Conservation (phyloP, 768 basidiomycete genomes). For the Termitomyces sp. region DNA sequence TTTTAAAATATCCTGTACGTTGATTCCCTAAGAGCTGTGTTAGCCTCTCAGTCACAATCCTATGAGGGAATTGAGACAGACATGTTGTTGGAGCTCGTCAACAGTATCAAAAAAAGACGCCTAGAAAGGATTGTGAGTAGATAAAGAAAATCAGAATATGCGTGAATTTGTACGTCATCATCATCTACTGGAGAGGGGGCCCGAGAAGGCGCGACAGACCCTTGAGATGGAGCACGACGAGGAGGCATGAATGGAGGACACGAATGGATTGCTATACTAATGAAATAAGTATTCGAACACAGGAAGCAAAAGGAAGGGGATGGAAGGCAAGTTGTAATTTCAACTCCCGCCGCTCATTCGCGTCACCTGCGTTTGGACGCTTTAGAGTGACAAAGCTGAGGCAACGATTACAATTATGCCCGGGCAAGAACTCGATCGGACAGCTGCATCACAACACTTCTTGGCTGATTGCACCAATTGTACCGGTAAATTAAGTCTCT, state of each 20-base stretch:
- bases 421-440: not conserved
- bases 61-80: slow-evolving; percentile 16
- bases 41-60: not conserved
- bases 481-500: too few relatives aligned
- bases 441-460: not conserved
- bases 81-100: slow-evolving; percentile 84
- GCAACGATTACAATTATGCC: not conserved
- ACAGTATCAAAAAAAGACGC: slow-evolving; percentile 66
- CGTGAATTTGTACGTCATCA: slow-evolving; percentile 24
- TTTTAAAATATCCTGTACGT: slow-evolving; percentile 92
- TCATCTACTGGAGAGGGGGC: slow-evolving; percentile 36
- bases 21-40: slow-evolving; percentile 65
- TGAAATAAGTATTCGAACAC: not conserved
- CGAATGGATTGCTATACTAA: not conserved
- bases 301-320: not conserved
- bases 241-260: slow-evolving; percentile 29
- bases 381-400: not conserved
- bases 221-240: slow-evolving; percentile 45
- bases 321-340: not conserved
- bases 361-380: not conserved
- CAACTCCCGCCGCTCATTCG: not conserved
- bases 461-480: not conserved
- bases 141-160: not conserved
- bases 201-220: slow-evolving; percentile 41
- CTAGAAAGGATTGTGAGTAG: slow-evolving; percentile 24